Evolutionary conservation across 2,329 filamentous ascomycete genomes (phyloP).

Genomic region (Neopestalotiopsis rosae): DNA sequence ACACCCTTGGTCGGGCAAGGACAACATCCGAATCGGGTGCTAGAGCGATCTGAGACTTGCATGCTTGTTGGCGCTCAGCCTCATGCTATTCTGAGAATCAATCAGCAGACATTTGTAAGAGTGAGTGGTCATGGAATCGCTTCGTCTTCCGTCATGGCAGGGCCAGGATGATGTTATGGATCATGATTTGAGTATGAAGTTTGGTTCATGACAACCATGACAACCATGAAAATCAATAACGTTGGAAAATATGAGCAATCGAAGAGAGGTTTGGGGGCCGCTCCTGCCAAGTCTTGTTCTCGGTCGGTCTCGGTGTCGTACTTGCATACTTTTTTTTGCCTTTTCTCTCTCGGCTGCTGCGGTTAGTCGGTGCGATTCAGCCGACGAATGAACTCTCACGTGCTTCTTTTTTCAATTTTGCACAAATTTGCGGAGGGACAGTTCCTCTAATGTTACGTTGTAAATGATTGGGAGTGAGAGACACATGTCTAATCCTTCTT

Average conservation of each 20-base stretch:
- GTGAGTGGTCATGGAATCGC: too few relatives aligned
- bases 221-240: neutral
- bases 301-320: neutral
- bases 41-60: neutral
- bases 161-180: neutral
- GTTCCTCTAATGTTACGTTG: too few relatives aligned
- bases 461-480: too few relatives aligned
- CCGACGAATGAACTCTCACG: neutral
- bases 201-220: neutral
- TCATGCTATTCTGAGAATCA: neutral
- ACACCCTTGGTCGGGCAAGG: neutral
- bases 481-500: too few relatives aligned
- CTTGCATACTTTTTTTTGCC: neutral
- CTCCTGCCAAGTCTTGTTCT: neutral
- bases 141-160: neutral
- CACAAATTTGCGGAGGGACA: neutral
- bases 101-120: too few relatives aligned
- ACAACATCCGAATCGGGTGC: neutral
- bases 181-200: neutral
- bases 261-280: neutral
- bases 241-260: neutral
- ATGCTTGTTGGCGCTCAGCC: neutral
- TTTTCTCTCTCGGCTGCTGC: neutral
- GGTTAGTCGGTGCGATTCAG: neutral
- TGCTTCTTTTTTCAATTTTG: conserved; percentile 6